phyloP scores from a whole-genome alignment of 1,284 basidiomycete species.

The Taiwanofungus camphoratus region DNA sequence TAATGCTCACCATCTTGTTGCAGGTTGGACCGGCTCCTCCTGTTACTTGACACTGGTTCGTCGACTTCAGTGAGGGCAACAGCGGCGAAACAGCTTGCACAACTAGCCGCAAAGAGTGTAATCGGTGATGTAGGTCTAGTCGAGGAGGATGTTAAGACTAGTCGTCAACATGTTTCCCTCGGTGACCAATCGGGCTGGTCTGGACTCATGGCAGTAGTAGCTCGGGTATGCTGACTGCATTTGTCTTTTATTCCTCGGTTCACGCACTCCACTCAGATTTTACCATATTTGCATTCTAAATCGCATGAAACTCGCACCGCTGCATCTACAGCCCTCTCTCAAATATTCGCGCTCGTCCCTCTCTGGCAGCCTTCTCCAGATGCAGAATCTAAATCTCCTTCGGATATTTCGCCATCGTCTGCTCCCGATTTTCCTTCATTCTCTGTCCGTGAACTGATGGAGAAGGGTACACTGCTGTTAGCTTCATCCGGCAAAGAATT shows the following conservation, averaged over 20 bases:
- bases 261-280: slow-evolving; percentile 44
- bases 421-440: slow-evolving; percentile 64
- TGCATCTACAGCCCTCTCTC: slow-evolving; percentile 79
- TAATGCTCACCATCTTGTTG: slow-evolving; percentile 15
- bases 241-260: not conserved
- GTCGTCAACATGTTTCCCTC: slow-evolving; percentile 49
- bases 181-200: slow-evolving; percentile 70
- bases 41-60: slow-evolving; percentile 87
- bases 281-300: slow-evolving; percentile 85
- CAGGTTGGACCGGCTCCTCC: slow-evolving; percentile 89
- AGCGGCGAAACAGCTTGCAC: slow-evolving; percentile 89
- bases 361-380: slow-evolving; percentile 66
- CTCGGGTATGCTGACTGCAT: slow-evolving; percentile 54
- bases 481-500: slow-evolving; percentile 90
- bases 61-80: slow-evolving; percentile 81
- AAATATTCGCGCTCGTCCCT: slow-evolving; percentile 81
- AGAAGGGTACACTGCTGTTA: slow-evolving; percentile 71
- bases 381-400: slow-evolving; percentile 21
- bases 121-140: slow-evolving; percentile 75
- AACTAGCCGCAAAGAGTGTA: slow-evolving; percentile 80
- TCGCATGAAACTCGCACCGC: slow-evolving; percentile 84
- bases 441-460: slow-evolving; percentile 70
- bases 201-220: slow-evolving; percentile 79
- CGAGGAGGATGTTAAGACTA: slow-evolving; percentile 69
- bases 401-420: slow-evolving; percentile 23